These are phyloP conservation scores for Beta macrorhiza DNA, from an alignment of 179 eudicot species.

Conservation along the genomic window DNA sequence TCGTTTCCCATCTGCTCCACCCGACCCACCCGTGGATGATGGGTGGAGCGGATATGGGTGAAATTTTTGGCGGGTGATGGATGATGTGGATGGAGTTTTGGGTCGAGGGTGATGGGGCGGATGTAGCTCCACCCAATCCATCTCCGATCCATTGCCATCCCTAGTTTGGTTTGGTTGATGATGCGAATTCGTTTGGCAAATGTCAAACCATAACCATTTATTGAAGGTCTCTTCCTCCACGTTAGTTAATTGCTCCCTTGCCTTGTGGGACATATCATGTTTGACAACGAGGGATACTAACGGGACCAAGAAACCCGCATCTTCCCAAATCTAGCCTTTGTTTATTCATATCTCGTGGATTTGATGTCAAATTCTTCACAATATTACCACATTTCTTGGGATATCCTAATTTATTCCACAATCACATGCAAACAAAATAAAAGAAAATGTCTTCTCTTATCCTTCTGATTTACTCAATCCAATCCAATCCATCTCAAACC, in stretches of 20 bases:
- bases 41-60: no score
- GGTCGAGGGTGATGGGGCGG: no score
- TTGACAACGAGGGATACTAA: neutral
- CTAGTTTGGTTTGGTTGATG: no score
- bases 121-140: no score
- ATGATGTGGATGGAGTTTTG: no score
- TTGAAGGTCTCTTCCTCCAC: neutral
- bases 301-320: neutral
- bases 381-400: neutral
- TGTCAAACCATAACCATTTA: no score
- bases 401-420: neutral
- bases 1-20: no score
- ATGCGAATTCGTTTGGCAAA: no score
- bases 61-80: no score
- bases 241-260: neutral
- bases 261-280: constrained; percentile 6
- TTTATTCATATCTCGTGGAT: neutral
- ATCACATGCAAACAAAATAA: neutral
- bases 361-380: neutral
- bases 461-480: constrained; percentile 25
- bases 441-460: neutral
- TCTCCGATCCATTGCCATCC: no score
- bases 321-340: neutral
- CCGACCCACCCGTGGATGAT: no score
- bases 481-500: neutral